These are phyloP conservation scores for Diaporthe australafricana DNA, from an alignment of 2,329 filamentous ascomycete genomes.

Conservation along the genomic window DNA sequence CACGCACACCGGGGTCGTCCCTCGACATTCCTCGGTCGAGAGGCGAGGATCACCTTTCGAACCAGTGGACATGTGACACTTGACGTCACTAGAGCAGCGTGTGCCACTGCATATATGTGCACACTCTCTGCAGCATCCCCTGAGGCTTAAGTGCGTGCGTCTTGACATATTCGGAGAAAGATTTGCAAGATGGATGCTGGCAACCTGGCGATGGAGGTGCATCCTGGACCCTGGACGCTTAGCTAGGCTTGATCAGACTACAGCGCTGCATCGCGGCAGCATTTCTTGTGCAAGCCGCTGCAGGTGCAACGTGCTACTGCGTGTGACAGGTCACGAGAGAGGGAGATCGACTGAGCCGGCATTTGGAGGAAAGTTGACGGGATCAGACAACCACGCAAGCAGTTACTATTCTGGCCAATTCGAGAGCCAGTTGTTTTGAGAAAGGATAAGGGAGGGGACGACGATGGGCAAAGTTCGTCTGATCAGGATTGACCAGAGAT, in stretches of 20 bases:
- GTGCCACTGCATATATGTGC: neutral
- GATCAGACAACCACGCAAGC: neutral
- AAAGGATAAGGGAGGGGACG: neutral
- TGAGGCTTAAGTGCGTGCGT: neutral
- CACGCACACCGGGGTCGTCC: neutral
- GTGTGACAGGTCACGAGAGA: neutral
- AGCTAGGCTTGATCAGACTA: neutral
- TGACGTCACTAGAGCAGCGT: neutral
- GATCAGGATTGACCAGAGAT: neutral
- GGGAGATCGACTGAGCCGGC: neutral
- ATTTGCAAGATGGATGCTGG: neutral
- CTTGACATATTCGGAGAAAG: neutral
- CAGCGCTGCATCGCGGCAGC: neutral
- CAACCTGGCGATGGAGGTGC: neutral
- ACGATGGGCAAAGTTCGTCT: slow-evolving; percentile 11
- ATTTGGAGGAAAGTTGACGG: neutral
- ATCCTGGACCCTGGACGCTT: slow-evolving; percentile 10
- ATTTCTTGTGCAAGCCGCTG: neutral
- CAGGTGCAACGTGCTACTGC: neutral
- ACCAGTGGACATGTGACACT: slow-evolving; percentile 3
- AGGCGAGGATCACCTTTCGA: slow-evolving; percentile 3
- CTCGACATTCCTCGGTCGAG: slow-evolving; percentile 9
- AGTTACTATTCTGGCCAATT: neutral
- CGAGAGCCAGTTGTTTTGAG: neutral
- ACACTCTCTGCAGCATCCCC: too few species aligned